phyloP scores from a whole-genome alignment of 1,139 yeast genomes.

The Yamadazyma diospyri region DNA sequence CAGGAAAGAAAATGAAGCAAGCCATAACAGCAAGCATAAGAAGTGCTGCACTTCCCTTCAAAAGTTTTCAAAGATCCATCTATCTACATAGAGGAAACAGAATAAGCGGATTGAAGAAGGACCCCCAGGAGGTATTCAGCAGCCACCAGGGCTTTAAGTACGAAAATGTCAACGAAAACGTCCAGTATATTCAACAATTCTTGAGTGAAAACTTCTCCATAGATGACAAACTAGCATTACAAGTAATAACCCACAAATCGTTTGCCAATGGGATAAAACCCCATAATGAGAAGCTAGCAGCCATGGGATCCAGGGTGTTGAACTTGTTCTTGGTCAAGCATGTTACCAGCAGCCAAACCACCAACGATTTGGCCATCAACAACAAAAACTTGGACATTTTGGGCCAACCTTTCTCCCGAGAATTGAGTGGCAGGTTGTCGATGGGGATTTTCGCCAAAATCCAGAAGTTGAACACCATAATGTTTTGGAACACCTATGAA shows the following conservation, averaged over 20 bases:
- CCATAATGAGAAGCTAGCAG: conserved; percentile 77
- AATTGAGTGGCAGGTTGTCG: conserved; percentile 46
- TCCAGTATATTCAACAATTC: conserved; percentile 46
- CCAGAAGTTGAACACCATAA: conserved; percentile 45
- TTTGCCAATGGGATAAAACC: conserved; percentile 90
- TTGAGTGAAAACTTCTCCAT: conserved; percentile 41
- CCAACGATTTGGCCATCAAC: conserved; percentile 39
- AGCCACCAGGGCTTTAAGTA: conserved; percentile 60
- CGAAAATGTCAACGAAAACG: conserved; percentile 48
- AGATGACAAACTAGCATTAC: conserved; percentile 60
- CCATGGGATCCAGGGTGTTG: conserved; percentile 73
- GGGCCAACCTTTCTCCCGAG: conserved; percentile 54
- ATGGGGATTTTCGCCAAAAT: conserved; percentile 52
- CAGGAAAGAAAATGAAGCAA: too few species aligned
- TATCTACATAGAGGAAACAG: conserved; percentile 56
- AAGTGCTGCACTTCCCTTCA: too few species aligned
- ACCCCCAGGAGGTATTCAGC: conserved; percentile 62
- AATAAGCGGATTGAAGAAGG: conserved; percentile 71
- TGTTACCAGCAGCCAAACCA: conserved; percentile 34
- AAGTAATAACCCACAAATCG: conserved; percentile 86
- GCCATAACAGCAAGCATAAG: too few species aligned
- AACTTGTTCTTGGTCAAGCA: conserved; percentile 56
- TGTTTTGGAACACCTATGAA: conserved; percentile 73
- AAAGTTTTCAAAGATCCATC: conserved; percentile 16
- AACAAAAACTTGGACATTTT: conserved; percentile 61